phyloP scores from a whole-genome alignment of 2,329 filamentous ascomycete genomes.

The Neoscytalidium dimidiatum region DNA sequence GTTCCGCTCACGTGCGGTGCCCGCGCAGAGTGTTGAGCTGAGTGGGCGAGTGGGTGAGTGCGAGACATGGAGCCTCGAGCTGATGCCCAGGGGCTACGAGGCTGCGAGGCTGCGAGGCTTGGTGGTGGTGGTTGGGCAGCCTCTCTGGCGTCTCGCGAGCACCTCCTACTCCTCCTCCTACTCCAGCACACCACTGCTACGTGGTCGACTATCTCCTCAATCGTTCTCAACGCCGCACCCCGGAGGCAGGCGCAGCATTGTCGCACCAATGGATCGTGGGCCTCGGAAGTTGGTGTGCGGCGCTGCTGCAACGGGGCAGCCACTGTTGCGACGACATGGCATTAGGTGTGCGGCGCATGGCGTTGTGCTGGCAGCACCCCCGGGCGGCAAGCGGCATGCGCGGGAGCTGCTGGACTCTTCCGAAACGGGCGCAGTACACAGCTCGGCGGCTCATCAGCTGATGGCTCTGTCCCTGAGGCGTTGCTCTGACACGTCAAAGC shows the following conservation, averaged over 20 bases:
- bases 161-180: background rate
- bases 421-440: background rate
- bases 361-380: constrained; percentile 7
- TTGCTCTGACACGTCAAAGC: constrained; percentile 1
- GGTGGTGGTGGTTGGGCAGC: background rate
- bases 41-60: background rate
- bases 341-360: background rate
- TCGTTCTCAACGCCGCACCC: background rate
- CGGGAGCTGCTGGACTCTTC: background rate
- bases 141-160: background rate
- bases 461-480: background rate
- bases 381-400: background rate
- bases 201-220: constrained; percentile 6
- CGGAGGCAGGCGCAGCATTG: background rate
- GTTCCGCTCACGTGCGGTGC: constrained; percentile 3
- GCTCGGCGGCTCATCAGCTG: constrained; percentile 1
- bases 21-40: background rate
- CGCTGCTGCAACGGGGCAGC: background rate
- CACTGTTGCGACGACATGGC: constrained; percentile 2
- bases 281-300: background rate
- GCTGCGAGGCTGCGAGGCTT: background rate
- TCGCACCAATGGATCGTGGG: background rate
- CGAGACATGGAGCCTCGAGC: no score
- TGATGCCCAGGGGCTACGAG: background rate
- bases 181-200: constrained; percentile 8